phyloP scores from a whole-genome alignment of 2,329 filamentous ascomycete species.

The Colletotrichum somersetense region DNA sequence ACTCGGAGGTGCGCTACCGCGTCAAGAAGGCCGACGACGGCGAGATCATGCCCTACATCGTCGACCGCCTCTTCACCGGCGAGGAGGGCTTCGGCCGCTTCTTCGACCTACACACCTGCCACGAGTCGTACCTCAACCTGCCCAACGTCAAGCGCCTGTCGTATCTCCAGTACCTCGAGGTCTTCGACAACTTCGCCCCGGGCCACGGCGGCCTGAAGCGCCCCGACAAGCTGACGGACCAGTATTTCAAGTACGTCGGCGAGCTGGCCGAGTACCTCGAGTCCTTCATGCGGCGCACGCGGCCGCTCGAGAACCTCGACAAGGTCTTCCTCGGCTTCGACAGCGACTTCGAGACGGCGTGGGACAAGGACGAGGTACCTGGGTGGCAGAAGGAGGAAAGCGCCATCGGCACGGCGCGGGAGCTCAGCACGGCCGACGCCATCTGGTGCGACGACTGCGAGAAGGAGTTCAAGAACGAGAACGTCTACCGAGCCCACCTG shows the following conservation, averaged over 20 bases:
- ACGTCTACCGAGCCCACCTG: conserved; percentile 91
- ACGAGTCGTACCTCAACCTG: conserved; percentile 92
- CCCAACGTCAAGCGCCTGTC: conserved; percentile 85
- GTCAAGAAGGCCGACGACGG: conserved; percentile 73
- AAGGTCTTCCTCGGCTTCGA: conserved; percentile 83
- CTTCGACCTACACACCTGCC: conserved; percentile 86
- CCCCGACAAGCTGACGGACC: conserved; percentile 88
- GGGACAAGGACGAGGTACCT: conserved; percentile 82
- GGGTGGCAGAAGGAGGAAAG: conserved; percentile 77
- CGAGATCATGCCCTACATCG: conserved; percentile 73
- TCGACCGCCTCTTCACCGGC: conserved; percentile 94
- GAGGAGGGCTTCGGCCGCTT: conserved; percentile 95
- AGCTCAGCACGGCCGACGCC: conserved; percentile 66
- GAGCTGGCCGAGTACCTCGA: conserved; percentile 87
- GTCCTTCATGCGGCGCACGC: conserved; percentile 84
- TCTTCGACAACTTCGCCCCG: conserved; percentile 87
- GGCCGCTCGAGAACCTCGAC: conserved; percentile 87
- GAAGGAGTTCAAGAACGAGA: conserved; percentile 95
- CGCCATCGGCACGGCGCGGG: conserved; percentile 52
- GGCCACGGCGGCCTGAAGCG: conserved; percentile 81
- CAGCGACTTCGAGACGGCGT: conserved; percentile 84
- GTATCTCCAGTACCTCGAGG: conserved; percentile 93
- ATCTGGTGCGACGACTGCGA: conserved; percentile 93
- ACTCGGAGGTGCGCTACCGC: conserved; percentile 93
- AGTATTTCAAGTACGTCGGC: conserved; percentile 91